These are phyloP conservation scores for Orychophragmus violaceus DNA, from an alignment of 345 rosid genomes.

Conservation along the genomic window DNA sequence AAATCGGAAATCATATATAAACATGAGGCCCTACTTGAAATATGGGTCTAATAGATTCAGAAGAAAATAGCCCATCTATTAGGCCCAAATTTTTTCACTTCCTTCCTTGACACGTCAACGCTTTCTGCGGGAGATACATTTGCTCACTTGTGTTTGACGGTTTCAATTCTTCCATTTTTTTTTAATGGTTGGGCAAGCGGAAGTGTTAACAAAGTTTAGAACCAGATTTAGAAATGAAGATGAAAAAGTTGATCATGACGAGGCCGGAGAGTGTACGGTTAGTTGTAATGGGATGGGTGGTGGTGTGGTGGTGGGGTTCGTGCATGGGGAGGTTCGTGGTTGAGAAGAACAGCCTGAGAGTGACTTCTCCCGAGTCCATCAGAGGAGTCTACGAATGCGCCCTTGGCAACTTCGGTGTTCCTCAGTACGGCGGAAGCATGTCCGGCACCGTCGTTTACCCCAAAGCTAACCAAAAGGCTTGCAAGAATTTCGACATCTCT, in stretches of 20 bases:
- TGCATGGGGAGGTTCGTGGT: conserved; percentile 71
- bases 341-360: conserved; percentile 58
- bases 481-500: conserved; percentile 55
- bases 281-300: conserved; percentile 8
- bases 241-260: not conserved
- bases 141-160: too few relatives aligned
- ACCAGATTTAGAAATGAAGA: not conserved
- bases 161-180: too few relatives aligned
- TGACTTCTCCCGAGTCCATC: conserved; percentile 85
- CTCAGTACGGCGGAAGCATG: conserved; percentile 98
- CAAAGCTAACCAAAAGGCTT: conserved; percentile 64
- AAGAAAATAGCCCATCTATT: too few relatives aligned
- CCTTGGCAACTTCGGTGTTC: conserved; percentile 94
- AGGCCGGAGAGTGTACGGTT: not conserved
- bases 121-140: too few relatives aligned
- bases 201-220: too few relatives aligned
- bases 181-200: too few relatives aligned
- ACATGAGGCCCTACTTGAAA: too few relatives aligned
- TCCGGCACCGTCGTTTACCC: conserved; percentile 78
- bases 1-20: too few relatives aligned
- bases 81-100: too few relatives aligned
- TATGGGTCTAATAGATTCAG: too few relatives aligned
- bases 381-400: conserved; percentile 85
- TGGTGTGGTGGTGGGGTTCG: conserved; percentile 33
- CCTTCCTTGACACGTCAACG: too few relatives aligned